Evolutionary conservation across 352 stramenopile species (phyloP).

Genomic region (Phytophthora pinifolia): DNA sequence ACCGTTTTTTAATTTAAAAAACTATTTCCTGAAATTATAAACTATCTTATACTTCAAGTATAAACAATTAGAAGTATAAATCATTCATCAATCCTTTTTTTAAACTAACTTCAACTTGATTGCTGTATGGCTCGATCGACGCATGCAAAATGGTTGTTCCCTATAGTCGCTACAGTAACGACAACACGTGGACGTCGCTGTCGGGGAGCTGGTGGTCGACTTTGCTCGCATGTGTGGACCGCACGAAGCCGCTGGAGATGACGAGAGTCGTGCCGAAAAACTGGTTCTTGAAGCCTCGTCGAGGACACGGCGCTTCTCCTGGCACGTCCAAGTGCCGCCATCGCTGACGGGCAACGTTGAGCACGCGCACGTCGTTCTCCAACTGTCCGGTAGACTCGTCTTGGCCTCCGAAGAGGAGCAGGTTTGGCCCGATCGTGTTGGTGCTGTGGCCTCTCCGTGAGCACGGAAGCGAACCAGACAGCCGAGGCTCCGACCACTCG

Average conservation of each 20-base stretch:
- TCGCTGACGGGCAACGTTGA: slow-evolving; percentile 32
- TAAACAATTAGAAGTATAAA: too few species aligned
- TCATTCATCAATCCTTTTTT: too few species aligned
- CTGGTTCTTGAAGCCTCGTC: slow-evolving; percentile 77
- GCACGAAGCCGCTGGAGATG: slow-evolving; percentile 75
- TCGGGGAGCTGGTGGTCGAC: slow-evolving; percentile 60
- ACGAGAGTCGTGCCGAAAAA: slow-evolving; percentile 76
- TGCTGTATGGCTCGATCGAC: too few species aligned
- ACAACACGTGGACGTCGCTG: slow-evolving; percentile 57
- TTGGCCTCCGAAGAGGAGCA: slow-evolving; percentile 72
- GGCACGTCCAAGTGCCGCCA: slow-evolving; percentile 40
- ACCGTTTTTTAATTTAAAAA: too few species aligned
- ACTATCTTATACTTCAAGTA: too few species aligned
- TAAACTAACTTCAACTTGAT: too few species aligned
- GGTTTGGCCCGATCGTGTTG: slow-evolving; percentile 47
- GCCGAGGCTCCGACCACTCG: slow-evolving; percentile 39
- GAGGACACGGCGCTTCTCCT: slow-evolving; percentile 48
- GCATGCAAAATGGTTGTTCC: too few species aligned
- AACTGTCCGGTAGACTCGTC: slow-evolving; percentile 45
- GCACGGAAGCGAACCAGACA: slow-evolving; percentile 42
- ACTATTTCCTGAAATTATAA: too few species aligned
- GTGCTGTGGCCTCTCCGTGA: slow-evolving; percentile 64
- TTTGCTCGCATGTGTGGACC: slow-evolving; percentile 33
- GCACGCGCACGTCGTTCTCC: slow-evolving; percentile 49
- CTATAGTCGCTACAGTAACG: slow-evolving; percentile 16